A percentile compares a stretch with the other conserved stretches of the same genome.
phyloP scores from a whole-genome alignment of 2,329 filamentous ascomycete species.

The Aspergillus hiratsukae region DNA sequence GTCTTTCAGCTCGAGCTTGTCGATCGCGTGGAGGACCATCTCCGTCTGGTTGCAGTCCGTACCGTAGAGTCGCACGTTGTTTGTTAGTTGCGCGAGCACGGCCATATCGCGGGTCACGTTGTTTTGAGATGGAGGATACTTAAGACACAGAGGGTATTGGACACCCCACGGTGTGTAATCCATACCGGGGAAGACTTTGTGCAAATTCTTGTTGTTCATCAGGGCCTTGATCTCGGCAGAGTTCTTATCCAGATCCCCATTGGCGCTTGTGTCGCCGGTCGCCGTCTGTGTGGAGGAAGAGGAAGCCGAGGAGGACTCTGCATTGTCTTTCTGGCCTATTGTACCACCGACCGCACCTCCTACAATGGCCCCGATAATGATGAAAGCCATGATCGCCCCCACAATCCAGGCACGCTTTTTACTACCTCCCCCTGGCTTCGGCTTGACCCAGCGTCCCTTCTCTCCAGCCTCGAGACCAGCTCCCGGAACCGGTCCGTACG shows the following conservation, averaged over 20 bases:
- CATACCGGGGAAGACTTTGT: conserved; percentile 92
- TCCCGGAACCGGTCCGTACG: conserved; percentile 54
- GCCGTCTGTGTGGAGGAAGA: conserved; percentile 48
- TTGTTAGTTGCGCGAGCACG: conserved; percentile 83
- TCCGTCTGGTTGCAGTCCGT: conserved; percentile 97
- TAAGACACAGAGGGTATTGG: conserved; percentile 79
- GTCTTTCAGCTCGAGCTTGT: conserved; percentile 63
- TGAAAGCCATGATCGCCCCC: conserved; percentile 59
- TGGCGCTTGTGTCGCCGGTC: conserved; percentile 54
- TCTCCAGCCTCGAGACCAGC: conserved; percentile 42
- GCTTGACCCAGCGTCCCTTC: conserved; percentile 62
- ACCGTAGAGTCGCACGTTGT: conserved; percentile 82
- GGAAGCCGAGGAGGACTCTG: conserved; percentile 22
- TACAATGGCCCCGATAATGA: conserved; percentile 66
- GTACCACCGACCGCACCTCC: conserved; percentile 72
- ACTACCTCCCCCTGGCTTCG: conserved; percentile 55
- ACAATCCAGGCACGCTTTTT: conserved; percentile 68
- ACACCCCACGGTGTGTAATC: conserved; percentile 92
- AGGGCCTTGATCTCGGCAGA: conserved; percentile 76
- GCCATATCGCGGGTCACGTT: conserved; percentile 90
- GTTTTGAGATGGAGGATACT: conserved; percentile 79
- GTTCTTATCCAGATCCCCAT: conserved; percentile 68
- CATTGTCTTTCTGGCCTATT: conserved; percentile 51
- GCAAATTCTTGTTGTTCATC: conserved; percentile 73
- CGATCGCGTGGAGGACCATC: conserved; percentile 81